phyloP scores from a whole-genome alignment of 345 rosid genomes.

The Noccaea caerulescens region DNA sequence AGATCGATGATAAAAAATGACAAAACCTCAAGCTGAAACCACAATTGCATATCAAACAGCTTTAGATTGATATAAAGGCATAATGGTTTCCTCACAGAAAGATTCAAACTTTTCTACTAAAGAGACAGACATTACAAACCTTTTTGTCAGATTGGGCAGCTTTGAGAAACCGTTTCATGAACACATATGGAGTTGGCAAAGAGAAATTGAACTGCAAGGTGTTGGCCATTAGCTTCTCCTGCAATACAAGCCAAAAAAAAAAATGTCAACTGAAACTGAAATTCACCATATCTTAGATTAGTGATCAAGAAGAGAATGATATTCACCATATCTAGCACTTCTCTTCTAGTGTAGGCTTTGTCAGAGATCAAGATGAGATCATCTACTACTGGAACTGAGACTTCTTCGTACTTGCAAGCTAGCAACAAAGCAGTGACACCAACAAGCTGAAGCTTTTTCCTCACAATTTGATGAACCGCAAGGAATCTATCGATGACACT shows the following conservation, averaged over 20 bases:
- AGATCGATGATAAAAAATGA: conserved; percentile 66
- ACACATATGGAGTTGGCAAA: conserved; percentile 84
- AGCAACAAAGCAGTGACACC: conserved; percentile 98
- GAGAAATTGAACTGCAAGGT: conserved; percentile 75
- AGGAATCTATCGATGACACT: conserved; percentile 88
- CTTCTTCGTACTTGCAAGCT: conserved; percentile 98
- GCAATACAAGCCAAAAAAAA: conserved; percentile 35
- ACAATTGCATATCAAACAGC: conserved; percentile 18
- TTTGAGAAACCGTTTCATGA: conserved; percentile 88
- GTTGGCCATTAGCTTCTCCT: conserved; percentile 83
- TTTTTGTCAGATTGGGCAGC: conserved; percentile 80
- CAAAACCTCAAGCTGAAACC: conserved; percentile 77
- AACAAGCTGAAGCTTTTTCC: conserved; percentile 94
- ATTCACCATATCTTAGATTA: conserved; percentile 58
- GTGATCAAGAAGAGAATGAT: conserved; percentile 8
- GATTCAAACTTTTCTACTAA: conserved; percentile 9
- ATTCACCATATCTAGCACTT: conserved; percentile 87
- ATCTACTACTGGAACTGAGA: conserved; percentile 94
- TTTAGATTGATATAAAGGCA: conserved; percentile 15
- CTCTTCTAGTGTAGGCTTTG: conserved; percentile 82
- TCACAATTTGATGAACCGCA: conserved; percentile 56
- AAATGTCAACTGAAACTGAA: not conserved
- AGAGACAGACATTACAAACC: conserved; percentile 43
- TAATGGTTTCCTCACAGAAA: not conserved
- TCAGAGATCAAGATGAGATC: conserved; percentile 95